Conservation (phyloP, 78 protist genomes). For the Dictyostelium capitatum region DNA sequence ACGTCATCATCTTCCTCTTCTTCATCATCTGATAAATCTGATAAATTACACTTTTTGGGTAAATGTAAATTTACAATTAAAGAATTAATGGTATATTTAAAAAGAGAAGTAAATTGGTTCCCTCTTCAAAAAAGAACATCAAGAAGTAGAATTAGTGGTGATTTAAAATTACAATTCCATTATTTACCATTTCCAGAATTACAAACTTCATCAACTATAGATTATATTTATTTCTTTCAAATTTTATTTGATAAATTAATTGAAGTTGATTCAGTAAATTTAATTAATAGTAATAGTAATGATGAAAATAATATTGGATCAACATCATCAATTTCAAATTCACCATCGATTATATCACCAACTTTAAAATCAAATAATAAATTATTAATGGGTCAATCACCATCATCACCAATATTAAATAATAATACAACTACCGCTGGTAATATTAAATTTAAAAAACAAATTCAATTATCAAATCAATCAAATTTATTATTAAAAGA, state of each 20-base stretch:
- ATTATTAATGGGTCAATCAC: no score
- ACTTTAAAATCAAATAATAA: neutral
- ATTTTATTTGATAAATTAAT: constrained; percentile 48
- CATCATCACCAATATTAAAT: neutral
- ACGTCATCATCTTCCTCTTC: neutral
- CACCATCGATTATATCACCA: neutral
- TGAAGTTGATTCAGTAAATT: neutral
- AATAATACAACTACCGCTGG: neutral
- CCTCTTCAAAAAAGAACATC: constrained; percentile 61
- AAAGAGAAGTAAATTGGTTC: constrained; percentile 69
- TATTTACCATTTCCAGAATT: constrained; percentile 50
- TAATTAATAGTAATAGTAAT: neutral
- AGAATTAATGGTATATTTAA: constrained; percentile 32
- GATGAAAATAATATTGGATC: neutral
- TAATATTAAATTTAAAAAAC: neutral
- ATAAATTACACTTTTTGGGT: constrained; percentile 31
- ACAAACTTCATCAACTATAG: neutral
- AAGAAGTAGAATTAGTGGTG: constrained; percentile 60
- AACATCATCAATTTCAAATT: no score
- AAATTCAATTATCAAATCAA: constrained; percentile 21
- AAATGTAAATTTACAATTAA: constrained; percentile 43
- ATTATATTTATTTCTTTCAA: constrained; percentile 14
- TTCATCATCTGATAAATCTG: neutral
- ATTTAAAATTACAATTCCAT: constrained; percentile 64
- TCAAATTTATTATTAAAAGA: constrained; percentile 43